Percentiles rank a stretch among this genome's conserved stretches.
Conservation (phyloP, 495 filamentous ascomycete species). For the Amniculicola lignicola region DNA sequence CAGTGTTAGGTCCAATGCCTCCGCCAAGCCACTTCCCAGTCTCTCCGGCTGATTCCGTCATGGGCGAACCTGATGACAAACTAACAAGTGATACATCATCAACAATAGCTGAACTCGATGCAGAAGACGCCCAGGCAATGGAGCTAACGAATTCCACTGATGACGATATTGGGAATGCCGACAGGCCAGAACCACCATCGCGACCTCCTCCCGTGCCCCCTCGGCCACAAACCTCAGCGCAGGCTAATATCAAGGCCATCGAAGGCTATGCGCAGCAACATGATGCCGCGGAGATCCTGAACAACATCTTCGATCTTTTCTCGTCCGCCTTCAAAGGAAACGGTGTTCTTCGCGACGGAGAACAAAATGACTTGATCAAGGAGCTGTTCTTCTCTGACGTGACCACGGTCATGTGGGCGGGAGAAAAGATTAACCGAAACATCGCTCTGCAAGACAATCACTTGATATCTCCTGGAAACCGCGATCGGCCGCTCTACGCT, state of each 20-base stretch:
- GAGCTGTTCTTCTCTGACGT: constrained; percentile 43
- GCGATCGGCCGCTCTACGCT: constrained; percentile 64
- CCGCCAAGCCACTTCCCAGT: constrained; percentile 24
- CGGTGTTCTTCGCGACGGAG: constrained; percentile 57
- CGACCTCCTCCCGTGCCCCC: constrained; percentile 35
- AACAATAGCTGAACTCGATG: neutral
- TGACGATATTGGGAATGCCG: neutral
- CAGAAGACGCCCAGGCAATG: neutral
- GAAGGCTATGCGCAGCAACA: constrained; percentile 67
- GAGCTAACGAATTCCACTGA: neutral
- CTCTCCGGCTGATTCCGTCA: constrained; percentile 9
- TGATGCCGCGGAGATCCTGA: constrained; percentile 94
- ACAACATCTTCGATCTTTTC: constrained; percentile 84
- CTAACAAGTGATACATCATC: constrained; percentile 8
- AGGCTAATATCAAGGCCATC: constrained; percentile 10
- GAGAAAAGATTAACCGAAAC: neutral
- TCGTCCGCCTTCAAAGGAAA: constrained; percentile 74
- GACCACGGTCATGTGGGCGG: constrained; percentile 1
- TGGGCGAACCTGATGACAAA: constrained; percentile 39
- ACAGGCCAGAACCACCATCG: constrained; percentile 26
- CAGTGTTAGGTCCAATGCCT: constrained; percentile 51
- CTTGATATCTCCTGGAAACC: constrained; percentile 12
- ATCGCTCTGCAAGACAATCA: constrained; percentile 20
- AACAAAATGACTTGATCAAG: constrained; percentile 78
- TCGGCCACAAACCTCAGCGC: constrained; percentile 15